Base-by-base conservation (phyloP, 176 grass and related monocot species). In the Aegilops longissima region DNA sequence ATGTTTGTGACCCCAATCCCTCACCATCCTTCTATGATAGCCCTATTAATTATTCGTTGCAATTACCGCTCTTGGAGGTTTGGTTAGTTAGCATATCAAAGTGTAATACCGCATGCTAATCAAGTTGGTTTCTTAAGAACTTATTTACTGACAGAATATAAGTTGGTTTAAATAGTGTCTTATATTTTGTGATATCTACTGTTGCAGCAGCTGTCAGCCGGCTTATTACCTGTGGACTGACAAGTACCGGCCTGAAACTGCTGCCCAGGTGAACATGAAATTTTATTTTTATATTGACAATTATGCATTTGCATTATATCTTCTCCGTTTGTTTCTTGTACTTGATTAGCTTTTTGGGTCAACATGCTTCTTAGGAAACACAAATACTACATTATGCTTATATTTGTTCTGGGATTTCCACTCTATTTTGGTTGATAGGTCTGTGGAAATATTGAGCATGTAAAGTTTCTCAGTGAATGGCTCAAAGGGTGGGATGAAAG, bases 221-320 rank as follows among this genome's bases (percentile, higher is more conserved):
- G 80, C 73, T 40, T 91, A 83, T 90, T 70, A 72, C 42, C 85
- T 98, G 34, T 98, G 96, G 96, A 98, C 90, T 54, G 87, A 92
- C 79, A 98, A 96, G 84, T 96, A 96, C 88, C 86, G 74, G 23
- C 96, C 96, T 23, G 96, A 96, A 87, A 87, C 91, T 90, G 86
- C 86, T 25, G 91, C 92, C 29, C 86, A 98, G 92, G 96, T 98
- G 80, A 98, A 73, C 31, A 85, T 85, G 13, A 38, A 12, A 68
- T 52, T 77, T 84, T 61, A 23, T 87, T 44, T 91, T 44, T 65
- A 29, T 84, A 76, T 76, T 40, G 42, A 8, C 8, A 63, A n/a
- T 47, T n/a, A 77, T 63, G 10, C 38, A 85, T 71, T 71, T 44
- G 18, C 49, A 82, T 80, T 31, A 68, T 82, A 83, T 66, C 33